Evolutionary conservation across 345 rosid genomes (phyloP).

Genomic region (Aquilaria sinensis): DNA sequence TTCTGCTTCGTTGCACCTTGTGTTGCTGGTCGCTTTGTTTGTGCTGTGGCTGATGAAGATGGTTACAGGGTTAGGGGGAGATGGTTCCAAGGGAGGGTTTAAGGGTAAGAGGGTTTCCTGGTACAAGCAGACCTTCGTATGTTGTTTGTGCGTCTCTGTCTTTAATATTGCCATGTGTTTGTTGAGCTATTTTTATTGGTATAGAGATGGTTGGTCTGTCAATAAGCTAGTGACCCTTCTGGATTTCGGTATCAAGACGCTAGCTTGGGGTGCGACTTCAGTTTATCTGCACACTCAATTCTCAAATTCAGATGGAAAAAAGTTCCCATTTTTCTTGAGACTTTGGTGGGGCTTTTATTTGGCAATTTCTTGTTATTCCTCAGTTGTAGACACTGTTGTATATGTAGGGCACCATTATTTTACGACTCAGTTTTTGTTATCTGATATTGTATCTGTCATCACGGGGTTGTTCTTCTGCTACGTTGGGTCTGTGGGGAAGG

Average conservation of each 20-base stretch:
- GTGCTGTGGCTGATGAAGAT: conserved; percentile 30
- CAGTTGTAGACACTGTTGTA: conserved; percentile 42
- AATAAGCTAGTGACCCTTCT: not conserved
- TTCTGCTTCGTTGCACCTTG: conserved; percentile 33
- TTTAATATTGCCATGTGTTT: conserved; percentile 40
- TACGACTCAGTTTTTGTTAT: conserved; percentile 27
- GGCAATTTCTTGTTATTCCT: conserved; percentile 47
- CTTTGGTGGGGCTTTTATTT: conserved; percentile 63
- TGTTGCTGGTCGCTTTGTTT: conserved; percentile 33
- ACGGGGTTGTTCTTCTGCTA: conserved; percentile 40
- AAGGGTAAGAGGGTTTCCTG: conserved; percentile 14
- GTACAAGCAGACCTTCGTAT: conserved; percentile 35
- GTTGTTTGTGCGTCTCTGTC: conserved; percentile 42
- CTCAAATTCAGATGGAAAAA: conserved; percentile 19
- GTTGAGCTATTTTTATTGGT: conserved; percentile 37
- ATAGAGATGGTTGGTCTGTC: conserved; percentile 43
- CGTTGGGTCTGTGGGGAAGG: conserved; percentile 35
- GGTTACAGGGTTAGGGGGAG: conserved; percentile 17
- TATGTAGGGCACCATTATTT: conserved; percentile 18
- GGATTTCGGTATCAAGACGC: not conserved
- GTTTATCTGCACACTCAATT: conserved; percentile 24
- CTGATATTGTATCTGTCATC: conserved; percentile 29
- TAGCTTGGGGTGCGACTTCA: conserved; percentile 23
- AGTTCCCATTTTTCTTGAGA: conserved; percentile 42
- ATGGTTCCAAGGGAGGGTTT: conserved; percentile 17